Evolutionary conservation across 2,329 filamentous ascomycete species (phyloP), one percentile per base, ranked within the genome.

Genomic region (Colletotrichum coccodes): DNA sequence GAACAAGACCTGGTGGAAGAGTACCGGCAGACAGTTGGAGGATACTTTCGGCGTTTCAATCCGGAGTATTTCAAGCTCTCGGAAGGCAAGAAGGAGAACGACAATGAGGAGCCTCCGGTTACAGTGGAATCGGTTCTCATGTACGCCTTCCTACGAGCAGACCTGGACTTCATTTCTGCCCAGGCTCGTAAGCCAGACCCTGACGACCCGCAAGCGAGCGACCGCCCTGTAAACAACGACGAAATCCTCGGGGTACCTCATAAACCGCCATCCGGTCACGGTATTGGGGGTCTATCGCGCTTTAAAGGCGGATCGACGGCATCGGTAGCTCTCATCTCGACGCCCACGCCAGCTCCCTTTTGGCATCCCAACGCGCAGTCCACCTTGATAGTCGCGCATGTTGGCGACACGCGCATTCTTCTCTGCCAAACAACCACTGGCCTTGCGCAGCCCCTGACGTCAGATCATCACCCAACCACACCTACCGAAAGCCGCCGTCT

Each of bases 231-330:
- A 54, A 97, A 97, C 80, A 88, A 91, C 71, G 90, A 95, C 75
- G 95, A 97, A 78, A 90, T 97, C 50, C 87, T 97, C 4, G 93
- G 94, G 36, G 79, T 80, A 4, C 87, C 87, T 0, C 83, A 85
- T 59, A 79, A 83, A 5, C 84, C 86, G 1, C 87, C 87, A 16
- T 89, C 84, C 2, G 85, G 83, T 38, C 86, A 86, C 75, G 84
- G 80, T 34, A 95, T 97, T 70, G 94, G 94, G 32, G 93, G 93
- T 9, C 81, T 86, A 3, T 90, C 86, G 32, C 92, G 94, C 68
- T 98, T 98, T 84, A 93, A 95, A 76, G 96, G 96, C 69, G 96
- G 96, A 65, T 97, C 94, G 60, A 99, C 96, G 1, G 95, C 94
- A 47, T 97, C 94, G 21, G 84, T 98, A 21, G 95, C 91, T 1